Base-by-base conservation (phyloP, 2,329 filamentous ascomycete genomes). In the Bipolaris sorokiniana region DNA sequence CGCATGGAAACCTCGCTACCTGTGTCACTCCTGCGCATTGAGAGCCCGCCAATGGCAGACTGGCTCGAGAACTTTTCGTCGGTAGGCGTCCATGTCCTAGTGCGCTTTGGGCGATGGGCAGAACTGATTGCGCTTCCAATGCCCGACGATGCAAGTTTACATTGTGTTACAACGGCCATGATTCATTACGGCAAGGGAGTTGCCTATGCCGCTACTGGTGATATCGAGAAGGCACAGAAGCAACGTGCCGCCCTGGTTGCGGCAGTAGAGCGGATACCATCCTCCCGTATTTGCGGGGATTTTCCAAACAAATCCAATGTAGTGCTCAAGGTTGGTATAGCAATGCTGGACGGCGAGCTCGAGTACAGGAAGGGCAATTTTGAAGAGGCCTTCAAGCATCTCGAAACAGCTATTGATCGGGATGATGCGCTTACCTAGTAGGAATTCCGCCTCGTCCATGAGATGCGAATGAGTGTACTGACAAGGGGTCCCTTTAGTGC, bases 341-440 rank as follows among this genome's bases (percentile, higher is more conserved):
- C 84, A 1, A 90, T 93, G 88, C 77, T 93, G 0, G 83, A 88
- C 22, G 90, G 90, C 1, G 90, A 94, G 68, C 74, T 93, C 6
- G 86, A 87, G 51, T 94, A 92, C 66, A 86, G 90, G 1, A 79
- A 79, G 3, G 82, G 82, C 0, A 82, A 88, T 48, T 82, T 83
- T 51, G 81, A 85, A 0, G 46, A 70, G 0, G 89, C 89, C 0
- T 91, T 90, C 67, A 67, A 76, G 3, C 80, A 84, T 49, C 77
- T 92, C 2, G 81, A 82, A 1, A 78, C 77, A 10, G 82, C 88
- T 0, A 85, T 90, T 20, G 68, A 76, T 1, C 79, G 84, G 2
- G 87, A 90, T 60, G 88, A 90, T 65, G 75, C 72, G 0, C 79
- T 92, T 26, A 86, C 85, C 0, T 92, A 90, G 45, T 48, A 37